Percentiles rank a stretch among this genome's conserved stretches.
Evolutionary conservation across 768 basidiomycete species (phyloP).

Genomic region (Tylopilus intermedius): DNA sequence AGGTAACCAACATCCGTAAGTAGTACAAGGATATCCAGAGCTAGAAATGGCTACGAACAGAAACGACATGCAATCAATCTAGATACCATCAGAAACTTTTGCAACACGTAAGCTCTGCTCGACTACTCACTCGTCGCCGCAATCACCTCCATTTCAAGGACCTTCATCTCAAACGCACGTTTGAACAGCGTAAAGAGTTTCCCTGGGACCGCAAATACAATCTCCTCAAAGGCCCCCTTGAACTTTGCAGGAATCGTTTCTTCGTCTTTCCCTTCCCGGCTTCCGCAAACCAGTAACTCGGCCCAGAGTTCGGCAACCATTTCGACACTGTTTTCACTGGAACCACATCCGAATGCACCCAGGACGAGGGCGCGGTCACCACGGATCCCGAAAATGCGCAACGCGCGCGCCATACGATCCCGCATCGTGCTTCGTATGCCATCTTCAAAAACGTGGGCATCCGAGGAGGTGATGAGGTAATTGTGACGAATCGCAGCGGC

Average conservation of each 20-base stretch:
- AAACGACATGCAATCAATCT: neutral
- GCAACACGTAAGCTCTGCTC: neutral
- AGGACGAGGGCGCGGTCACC: constrained; percentile 38
- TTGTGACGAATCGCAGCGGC: constrained; percentile 38
- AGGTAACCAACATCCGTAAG: neutral
- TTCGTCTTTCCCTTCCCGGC: constrained; percentile 20
- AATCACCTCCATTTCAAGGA: constrained; percentile 35
- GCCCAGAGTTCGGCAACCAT: constrained; percentile 44
- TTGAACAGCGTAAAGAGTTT: constrained; percentile 35
- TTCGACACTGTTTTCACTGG: constrained; percentile 37
- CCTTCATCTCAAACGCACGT: constrained; percentile 36
- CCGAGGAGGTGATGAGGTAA: constrained; percentile 31
- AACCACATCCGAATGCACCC: constrained; percentile 44
- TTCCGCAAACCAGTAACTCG: constrained; percentile 38
- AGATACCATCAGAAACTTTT: neutral
- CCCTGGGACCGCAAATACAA: constrained; percentile 41
- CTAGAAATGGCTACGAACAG: neutral
- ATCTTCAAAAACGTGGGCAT: constrained; percentile 33
- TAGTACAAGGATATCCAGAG: neutral
- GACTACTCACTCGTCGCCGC: constrained; percentile 25
- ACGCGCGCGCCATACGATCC: constrained; percentile 44
- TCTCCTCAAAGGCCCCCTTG: constrained; percentile 36
- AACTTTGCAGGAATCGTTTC: constrained; percentile 31
- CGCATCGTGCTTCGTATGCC: constrained; percentile 40
- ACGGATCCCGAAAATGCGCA: constrained; percentile 40